A percentile compares a stretch with the other conserved stretches of the same genome.
Conservation (phyloP, 345 rosid genomes). For the Arabidopsis suecica region DNA sequence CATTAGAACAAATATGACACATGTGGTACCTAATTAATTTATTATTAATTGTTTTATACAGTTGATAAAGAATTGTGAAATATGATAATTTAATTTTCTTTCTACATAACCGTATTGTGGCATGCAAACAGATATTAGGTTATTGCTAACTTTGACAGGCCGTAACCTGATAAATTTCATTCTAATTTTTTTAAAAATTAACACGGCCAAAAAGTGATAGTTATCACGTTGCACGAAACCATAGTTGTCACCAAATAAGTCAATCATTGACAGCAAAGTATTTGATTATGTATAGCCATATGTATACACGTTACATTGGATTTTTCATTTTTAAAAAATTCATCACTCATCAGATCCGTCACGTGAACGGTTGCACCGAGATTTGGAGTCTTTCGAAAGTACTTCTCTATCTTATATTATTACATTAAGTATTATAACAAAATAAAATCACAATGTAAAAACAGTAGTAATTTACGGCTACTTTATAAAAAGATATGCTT, state of each 20-base stretch:
- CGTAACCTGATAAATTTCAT: neutral
- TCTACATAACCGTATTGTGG: neutral
- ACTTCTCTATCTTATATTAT: constrained; percentile 2
- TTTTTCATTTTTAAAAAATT: too few relatives aligned
- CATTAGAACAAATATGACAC: neutral
- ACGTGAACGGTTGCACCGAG: constrained; percentile 45
- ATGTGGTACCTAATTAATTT: constrained; percentile 11
- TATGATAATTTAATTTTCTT: neutral
- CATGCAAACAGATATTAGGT: neutral
- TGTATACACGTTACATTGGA: too few relatives aligned
- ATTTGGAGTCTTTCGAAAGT: constrained; percentile 38
- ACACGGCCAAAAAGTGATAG: neutral
- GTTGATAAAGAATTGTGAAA: neutral
- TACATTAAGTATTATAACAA: neutral
- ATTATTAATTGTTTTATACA: constrained; percentile 6
- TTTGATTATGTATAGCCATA: neutral
- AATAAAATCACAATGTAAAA: neutral
- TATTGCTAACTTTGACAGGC: neutral
- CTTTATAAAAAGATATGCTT: constrained; percentile 16
- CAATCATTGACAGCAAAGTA: neutral
- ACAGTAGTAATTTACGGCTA: neutral
- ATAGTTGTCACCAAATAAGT: constrained; percentile 21
- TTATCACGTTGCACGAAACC: constrained; percentile 8
- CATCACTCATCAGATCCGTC: constrained; percentile 31
- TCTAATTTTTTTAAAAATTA: neutral